Conservation (phyloP, 352 stramenopile species). For the Phytopythium montanum region DNA sequence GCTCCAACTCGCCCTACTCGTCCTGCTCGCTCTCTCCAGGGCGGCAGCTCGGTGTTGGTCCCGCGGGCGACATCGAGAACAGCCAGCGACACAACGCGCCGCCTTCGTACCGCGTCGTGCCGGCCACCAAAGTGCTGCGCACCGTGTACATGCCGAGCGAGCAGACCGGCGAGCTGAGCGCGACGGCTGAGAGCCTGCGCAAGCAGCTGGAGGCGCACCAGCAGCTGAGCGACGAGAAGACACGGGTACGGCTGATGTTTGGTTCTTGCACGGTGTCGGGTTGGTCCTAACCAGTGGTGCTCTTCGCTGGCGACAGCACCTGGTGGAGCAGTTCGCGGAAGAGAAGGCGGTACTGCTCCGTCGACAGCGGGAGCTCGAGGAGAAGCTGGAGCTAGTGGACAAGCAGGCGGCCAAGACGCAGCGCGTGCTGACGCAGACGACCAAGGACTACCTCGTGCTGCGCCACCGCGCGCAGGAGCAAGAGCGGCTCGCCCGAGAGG, state of each 20-base stretch:
- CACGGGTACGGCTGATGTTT: constrained; percentile 33
- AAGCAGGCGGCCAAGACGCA: constrained; percentile 53
- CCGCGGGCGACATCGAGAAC: neutral
- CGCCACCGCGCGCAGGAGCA: constrained; percentile 63
- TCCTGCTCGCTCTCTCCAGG: neutral
- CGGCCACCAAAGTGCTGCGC: constrained; percentile 45
- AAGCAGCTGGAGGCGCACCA: constrained; percentile 56
- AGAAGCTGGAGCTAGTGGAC: constrained; percentile 32
- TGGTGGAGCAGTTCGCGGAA: constrained; percentile 50
- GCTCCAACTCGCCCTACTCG: neutral
- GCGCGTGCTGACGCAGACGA: constrained; percentile 59
- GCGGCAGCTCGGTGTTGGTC: neutral
- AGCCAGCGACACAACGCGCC: constrained; percentile 15
- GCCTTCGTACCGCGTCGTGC: constrained; percentile 10
- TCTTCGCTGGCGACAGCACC: constrained; percentile 2
- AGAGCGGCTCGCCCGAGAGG: constrained; percentile 56
- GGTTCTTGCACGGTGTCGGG: neutral
- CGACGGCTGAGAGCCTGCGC: constrained; percentile 53
- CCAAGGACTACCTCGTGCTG: constrained; percentile 73
- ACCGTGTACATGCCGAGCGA: constrained; percentile 82
- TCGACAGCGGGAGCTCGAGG: constrained; percentile 29
- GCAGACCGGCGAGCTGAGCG: constrained; percentile 42
- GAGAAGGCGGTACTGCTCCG: constrained; percentile 53
- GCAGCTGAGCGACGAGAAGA: constrained; percentile 46
- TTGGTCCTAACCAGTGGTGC: neutral